A percentile compares a stretch with the other conserved stretches of the same genome.
phyloP scores from a whole-genome alignment of 139 green algal genomes.

The Pleodorina starrii region DNA sequence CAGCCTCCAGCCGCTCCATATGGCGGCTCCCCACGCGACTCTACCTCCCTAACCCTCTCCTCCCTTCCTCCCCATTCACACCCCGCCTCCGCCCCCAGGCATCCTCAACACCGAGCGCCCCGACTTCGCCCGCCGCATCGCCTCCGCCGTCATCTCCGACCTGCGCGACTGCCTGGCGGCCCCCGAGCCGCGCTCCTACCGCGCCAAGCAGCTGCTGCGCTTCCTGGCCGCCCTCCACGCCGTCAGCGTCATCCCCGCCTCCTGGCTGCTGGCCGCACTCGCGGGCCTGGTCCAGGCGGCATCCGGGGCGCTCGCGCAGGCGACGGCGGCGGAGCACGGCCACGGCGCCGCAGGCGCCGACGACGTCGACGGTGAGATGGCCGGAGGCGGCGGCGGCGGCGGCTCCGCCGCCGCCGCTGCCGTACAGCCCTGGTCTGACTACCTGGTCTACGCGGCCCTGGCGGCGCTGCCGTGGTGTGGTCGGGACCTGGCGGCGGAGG shows the following conservation, averaged over 20 bases:
- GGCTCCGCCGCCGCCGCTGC: constrained; percentile 52
- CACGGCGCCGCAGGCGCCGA: not conserved
- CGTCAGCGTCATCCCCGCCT: constrained; percentile 68
- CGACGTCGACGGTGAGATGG: not conserved
- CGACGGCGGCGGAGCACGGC: not conserved
- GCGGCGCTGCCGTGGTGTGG: constrained; percentile 82
- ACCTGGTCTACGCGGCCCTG: constrained; percentile 76
- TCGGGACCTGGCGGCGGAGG: constrained; percentile 68
- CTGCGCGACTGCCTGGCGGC: constrained; percentile 45
- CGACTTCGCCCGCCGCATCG: constrained; percentile 43
- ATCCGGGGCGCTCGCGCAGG: not conserved
- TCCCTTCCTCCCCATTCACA: no score
- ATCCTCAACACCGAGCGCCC: constrained; percentile 59
- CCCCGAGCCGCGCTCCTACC: constrained; percentile 35
- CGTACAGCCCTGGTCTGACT: constrained; percentile 87
- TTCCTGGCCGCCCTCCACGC: constrained; percentile 73
- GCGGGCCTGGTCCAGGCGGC: constrained; percentile 66
- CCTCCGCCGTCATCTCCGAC: constrained; percentile 39
- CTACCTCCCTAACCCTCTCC: no score
- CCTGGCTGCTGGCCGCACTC: constrained; percentile 65
- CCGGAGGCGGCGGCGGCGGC: not conserved
- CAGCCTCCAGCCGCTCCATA: no score
- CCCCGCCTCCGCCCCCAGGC: constrained; percentile 39
- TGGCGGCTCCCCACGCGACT: no score
- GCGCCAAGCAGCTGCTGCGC: constrained; percentile 80